Evolutionary conservation across 305 asterid genomes (phyloP), one percentile per base, ranked within the genome.

Genomic region (Ajuga reptans): DNA sequence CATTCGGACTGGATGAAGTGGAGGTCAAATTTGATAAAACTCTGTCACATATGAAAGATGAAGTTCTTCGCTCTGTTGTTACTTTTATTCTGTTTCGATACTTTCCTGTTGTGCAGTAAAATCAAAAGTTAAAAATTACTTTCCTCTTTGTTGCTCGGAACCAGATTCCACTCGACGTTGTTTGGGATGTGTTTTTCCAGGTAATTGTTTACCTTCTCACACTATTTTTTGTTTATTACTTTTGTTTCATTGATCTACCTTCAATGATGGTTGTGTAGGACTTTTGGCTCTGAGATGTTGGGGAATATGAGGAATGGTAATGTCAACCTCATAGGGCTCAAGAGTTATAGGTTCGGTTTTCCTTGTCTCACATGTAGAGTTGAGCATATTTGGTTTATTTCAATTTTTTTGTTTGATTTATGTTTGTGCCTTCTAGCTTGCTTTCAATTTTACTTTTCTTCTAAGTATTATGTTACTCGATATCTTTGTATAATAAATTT

Each of bases 221-320:
- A 29, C 43, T 41, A 24, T 65, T 11, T 74, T 61, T 21, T 24
- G n/a, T 42, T 60, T 27, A 1, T 39, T 43, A 33, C 31, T 29
- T 51, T 63, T 68, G n/a, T 52, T 63, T 51, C 5, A 5, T 17
- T n/a, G 8, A 6, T 49, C 33, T 45, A 66, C 49, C 27, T 24
- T 14, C 61, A 50, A 16, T 37, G 64, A 73, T 73, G 76, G 72
- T 73, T 75, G 33, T 80, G 82, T 74, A 94, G 99, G 97, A 94
- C 79, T 94, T 94, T 77, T 84, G 99, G 77, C 84, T 94, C 64
- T 81, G 72, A 78, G 90, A 89, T 84, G 73, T 83, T 31, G 83
- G 74, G 68, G 99, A 94, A 75, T 91, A 94, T 6, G 85, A 86
- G 76, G 96, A 94, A 73, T 94, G 99, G 99, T 94, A 94, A 34